phyloP scores from a whole-genome alignment of 768 basidiomycete genomes.

The Paxillus involutus region DNA sequence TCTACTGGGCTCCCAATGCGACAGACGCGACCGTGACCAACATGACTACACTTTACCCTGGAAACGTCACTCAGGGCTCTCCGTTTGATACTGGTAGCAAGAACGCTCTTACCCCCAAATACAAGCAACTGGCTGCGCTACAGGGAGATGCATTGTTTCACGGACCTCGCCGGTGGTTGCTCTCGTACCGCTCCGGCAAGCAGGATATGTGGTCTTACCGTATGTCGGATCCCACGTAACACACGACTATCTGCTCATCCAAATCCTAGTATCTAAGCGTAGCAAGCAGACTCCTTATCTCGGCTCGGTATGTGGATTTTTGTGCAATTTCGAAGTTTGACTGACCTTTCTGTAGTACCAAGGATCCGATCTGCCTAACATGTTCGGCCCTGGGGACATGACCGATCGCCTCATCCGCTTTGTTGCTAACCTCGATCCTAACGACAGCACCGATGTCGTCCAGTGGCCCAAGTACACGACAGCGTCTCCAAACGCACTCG shows the following conservation, averaged over 20 bases:
- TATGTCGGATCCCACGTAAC: neutral
- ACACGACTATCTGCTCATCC: neutral
- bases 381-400: slow-evolving; percentile 4
- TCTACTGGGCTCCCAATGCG: slow-evolving; percentile 19
- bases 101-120: slow-evolving; percentile 46
- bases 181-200: slow-evolving; percentile 35
- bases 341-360: neutral
- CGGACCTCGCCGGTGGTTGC: slow-evolving; percentile 46
- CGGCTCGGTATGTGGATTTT: neutral
- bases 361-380: slow-evolving; percentile 1
- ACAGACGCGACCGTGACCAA: neutral
- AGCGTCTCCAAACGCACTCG: slow-evolving; percentile 13
- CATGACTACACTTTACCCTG: slow-evolving; percentile 30
- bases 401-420: slow-evolving; percentile 24
- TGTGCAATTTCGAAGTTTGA: neutral
- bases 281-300: neutral
- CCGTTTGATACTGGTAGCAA: slow-evolving; percentile 47
- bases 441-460: slow-evolving; percentile 9
- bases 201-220: slow-evolving; percentile 28
- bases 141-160: slow-evolving; percentile 52
- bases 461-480: slow-evolving; percentile 24
- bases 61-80: slow-evolving; percentile 42
- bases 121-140: slow-evolving; percentile 49
- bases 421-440: slow-evolving; percentile 23
- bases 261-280: neutral